Conservation (phyloP, 2,329 filamentous ascomycete genomes). For the Plenodomus tracheiphilus region DNA sequence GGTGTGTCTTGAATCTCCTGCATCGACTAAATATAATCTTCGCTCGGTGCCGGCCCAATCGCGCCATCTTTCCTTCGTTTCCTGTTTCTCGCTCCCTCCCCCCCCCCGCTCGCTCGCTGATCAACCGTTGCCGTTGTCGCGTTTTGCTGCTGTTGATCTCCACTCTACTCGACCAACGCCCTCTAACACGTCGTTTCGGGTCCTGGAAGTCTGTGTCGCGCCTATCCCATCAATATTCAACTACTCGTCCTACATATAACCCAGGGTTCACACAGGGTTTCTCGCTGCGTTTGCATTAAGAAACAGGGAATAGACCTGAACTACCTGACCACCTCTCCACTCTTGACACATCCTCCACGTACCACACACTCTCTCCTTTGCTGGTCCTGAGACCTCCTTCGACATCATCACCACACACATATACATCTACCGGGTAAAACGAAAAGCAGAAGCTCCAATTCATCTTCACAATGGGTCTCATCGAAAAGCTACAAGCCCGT, state of each 20-base stretch:
- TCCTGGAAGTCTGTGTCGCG: background rate
- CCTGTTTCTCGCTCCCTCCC: background rate
- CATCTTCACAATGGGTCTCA: conserved; percentile 39
- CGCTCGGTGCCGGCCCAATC: conserved; percentile 2
- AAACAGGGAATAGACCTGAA: conserved; percentile 24
- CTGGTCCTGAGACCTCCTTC: background rate
- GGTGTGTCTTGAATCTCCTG: background rate
- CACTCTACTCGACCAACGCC: background rate
- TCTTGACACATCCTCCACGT: conserved; percentile 20
- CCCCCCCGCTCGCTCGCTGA: conserved; percentile 1
- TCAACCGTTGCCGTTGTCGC: background rate
- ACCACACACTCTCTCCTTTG: conserved; percentile 11
- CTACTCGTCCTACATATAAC: conserved; percentile 1
- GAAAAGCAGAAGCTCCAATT: background rate
- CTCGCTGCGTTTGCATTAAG: conserved; percentile 22
- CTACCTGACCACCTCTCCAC: conserved; percentile 5
- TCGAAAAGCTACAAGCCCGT: conserved; percentile 48
- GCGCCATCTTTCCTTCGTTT: background rate
- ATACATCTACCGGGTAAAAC: background rate
- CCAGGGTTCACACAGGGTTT: background rate
- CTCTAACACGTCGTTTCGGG: background rate
- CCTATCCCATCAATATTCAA: background rate
- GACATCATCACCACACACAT: background rate
- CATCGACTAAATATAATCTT: background rate
- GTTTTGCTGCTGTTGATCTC: background rate